phyloP scores from a whole-genome alignment of 805 yeast species.

The Metschnikowia colocasiae region DNA sequence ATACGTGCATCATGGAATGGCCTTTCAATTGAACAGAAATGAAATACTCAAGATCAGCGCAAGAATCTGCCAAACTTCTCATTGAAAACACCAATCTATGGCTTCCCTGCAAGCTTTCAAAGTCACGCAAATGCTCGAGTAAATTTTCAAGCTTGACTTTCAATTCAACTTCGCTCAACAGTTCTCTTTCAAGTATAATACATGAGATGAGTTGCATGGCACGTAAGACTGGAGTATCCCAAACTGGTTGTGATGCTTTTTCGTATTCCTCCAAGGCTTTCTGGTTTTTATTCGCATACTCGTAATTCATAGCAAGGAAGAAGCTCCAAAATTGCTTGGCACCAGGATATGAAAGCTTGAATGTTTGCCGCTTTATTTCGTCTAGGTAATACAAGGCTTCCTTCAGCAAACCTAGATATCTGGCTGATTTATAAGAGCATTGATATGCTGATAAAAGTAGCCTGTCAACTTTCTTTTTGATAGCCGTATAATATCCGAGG shows the following conservation, averaged over 20 bases:
- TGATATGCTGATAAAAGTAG: slow-evolving; percentile 38
- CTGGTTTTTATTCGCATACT: slow-evolving; percentile 15
- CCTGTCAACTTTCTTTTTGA: slow-evolving; percentile 36
- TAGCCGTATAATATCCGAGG: slow-evolving; percentile 18
- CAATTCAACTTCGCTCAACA: not conserved
- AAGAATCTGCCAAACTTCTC: slow-evolving; percentile 1
- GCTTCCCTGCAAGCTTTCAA: not conserved
- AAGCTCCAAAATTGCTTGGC: slow-evolving; percentile 18
- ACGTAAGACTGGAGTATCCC: slow-evolving; percentile 5
- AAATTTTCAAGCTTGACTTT: not conserved
- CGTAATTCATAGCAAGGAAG: slow-evolving; percentile 10
- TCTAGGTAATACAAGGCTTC: slow-evolving; percentile 53
- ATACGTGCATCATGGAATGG: not conserved
- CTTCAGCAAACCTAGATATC: slow-evolving; percentile 52
- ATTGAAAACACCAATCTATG: not conserved
- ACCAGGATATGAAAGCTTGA: slow-evolving; percentile 22
- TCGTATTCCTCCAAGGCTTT: slow-evolving; percentile 4
- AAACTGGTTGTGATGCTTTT: not conserved
- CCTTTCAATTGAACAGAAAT: slow-evolving; percentile 1
- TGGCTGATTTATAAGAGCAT: slow-evolving; percentile 35
- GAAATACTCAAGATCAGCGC: slow-evolving; percentile 5
- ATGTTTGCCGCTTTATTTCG: slow-evolving; percentile 44
- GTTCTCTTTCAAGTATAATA: not conserved
- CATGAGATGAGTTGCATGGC: slow-evolving; percentile 1
- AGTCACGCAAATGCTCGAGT: not conserved